Evolutionary conservation across 176 grass and related monocot species (phyloP).

Genomic region (Secale cereale): DNA sequence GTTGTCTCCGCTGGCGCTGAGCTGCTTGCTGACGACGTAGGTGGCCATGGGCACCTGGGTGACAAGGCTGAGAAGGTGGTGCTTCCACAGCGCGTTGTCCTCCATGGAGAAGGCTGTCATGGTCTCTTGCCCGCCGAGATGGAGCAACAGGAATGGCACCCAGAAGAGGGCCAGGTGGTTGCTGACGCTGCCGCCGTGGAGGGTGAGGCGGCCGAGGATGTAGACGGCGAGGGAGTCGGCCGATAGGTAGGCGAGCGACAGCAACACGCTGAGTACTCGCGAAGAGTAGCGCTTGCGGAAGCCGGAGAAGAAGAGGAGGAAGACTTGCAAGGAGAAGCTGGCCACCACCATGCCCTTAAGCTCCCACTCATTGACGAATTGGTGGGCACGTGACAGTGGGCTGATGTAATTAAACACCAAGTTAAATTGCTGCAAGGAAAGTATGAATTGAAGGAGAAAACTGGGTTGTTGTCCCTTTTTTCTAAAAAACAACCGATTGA

Average conservation of each 20-base stretch:
- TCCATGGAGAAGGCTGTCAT: conserved; percentile 40
- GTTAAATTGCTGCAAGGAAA: too few relatives aligned
- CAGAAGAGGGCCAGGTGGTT: conserved; percentile 28
- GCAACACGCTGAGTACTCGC: neutral
- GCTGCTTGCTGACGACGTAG: too few relatives aligned
- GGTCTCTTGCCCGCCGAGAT: conserved; percentile 46
- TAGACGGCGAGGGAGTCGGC: conserved; percentile 34
- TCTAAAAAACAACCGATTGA: too few relatives aligned
- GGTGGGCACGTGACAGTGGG: too few relatives aligned
- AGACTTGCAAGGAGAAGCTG: conserved; percentile 33
- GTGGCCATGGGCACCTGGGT: neutral
- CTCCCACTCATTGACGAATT: conserved; percentile 1
- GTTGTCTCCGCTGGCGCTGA: too few relatives aligned
- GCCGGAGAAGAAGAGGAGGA: conserved; percentile 21
- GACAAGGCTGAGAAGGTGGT: conserved; percentile 26
- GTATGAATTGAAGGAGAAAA: too few relatives aligned
- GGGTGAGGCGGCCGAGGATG: conserved; percentile 28
- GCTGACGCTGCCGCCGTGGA: neutral
- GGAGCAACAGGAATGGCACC: conserved; percentile 51
- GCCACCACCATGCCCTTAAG: conserved; percentile 23
- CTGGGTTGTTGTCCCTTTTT: too few relatives aligned
- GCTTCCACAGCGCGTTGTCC: conserved; percentile 42
- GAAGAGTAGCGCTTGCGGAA: conserved; percentile 6
- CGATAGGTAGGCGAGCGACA: conserved; percentile 28
- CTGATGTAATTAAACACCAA: too few relatives aligned